Evolutionary conservation across 371 early-diverging fungal species (phyloP).

Genomic region (Mucor racemosus): DNA sequence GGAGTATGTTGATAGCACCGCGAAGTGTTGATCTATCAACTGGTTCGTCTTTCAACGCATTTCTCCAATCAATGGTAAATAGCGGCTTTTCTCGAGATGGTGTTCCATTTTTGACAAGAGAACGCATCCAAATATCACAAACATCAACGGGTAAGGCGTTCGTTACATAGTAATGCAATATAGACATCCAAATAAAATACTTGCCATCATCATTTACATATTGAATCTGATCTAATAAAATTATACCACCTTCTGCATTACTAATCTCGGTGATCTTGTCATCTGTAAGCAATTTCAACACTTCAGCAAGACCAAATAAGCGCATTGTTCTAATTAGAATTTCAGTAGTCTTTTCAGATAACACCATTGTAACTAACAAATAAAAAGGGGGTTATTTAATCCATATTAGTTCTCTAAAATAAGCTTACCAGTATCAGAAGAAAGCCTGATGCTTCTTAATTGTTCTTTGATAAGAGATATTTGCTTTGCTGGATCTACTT

Average conservation of each 20-base stretch:
- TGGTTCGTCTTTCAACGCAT: slow-evolving; percentile 15
- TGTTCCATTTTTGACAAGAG: slow-evolving; percentile 26
- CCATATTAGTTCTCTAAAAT: too few relatives aligned
- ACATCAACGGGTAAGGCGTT: slow-evolving; percentile 26
- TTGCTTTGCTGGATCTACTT: background rate
- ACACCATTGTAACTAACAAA: slow-evolving; percentile 8
- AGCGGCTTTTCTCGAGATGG: slow-evolving; percentile 20
- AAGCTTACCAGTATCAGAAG: background rate
- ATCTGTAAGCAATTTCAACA: slow-evolving; percentile 21
- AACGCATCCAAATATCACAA: slow-evolving; percentile 32
- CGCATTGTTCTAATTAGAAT: slow-evolving; percentile 28
- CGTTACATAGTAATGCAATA: slow-evolving; percentile 32
- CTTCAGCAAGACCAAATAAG: slow-evolving; percentile 17
- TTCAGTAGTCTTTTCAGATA: slow-evolving; percentile 31
- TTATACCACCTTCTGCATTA: slow-evolving; percentile 7
- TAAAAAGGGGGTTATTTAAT: background rate
- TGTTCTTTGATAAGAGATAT: background rate
- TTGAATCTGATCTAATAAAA: slow-evolving; percentile 24
- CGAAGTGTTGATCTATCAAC: slow-evolving; percentile 30
- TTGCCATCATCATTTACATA: slow-evolving; percentile 22
- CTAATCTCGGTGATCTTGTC: slow-evolving; percentile 18
- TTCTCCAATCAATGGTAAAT: slow-evolving; percentile 39
- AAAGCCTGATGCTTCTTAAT: background rate
- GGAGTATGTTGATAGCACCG: slow-evolving; percentile 33
- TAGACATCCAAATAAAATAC: slow-evolving; percentile 40